A percentile compares a stretch with the other conserved stretches of the same genome.
phyloP scores from a whole-genome alignment of 2,329 filamentous ascomycete species.

The Lasiodiplodia gonubiensis region DNA sequence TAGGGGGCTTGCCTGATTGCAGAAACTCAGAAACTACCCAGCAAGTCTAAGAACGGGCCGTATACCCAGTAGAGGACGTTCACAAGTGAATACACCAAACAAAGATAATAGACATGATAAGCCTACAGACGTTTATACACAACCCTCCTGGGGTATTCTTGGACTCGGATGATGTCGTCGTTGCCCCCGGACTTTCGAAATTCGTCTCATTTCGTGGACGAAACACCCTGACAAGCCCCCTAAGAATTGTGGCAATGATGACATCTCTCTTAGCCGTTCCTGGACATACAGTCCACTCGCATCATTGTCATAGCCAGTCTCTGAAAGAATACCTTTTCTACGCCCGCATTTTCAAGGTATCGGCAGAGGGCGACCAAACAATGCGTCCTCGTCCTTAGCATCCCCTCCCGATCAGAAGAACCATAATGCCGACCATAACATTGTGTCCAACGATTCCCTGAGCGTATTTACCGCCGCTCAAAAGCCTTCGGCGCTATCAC shows the following conservation, averaged over 20 bases:
- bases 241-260: background rate
- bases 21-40: too few relatives aligned
- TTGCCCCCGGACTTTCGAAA: background rate
- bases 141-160: background rate
- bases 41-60: too few relatives aligned
- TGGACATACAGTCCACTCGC: background rate
- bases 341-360: background rate
- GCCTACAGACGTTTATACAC: background rate
- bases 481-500: conserved; percentile 57
- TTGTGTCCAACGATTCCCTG: background rate
- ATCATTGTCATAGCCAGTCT: background rate
- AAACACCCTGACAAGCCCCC: background rate
- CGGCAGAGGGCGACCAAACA: background rate
- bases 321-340: background rate
- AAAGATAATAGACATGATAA: too few relatives aligned
- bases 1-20: too few relatives aligned
- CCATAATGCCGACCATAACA: background rate
- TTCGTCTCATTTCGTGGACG: background rate
- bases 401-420: background rate
- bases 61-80: too few relatives aligned
- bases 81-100: too few relatives aligned
- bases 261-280: background rate
- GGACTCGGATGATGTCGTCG: too few relatives aligned
- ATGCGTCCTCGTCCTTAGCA: background rate
- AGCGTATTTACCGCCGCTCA: conserved; percentile 38